A percentile compares a stretch with the other conserved stretches of the same genome.
phyloP scores from a whole-genome alignment of 345 rosid genomes.

The sweet orange (Citrus sinensis) region DVS_A1.0 CM039169.1:22823001-22823500 shows the following conservation, averaged over 20 bases:
- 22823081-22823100: background rate
- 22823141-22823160: background rate
- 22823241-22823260: constrained; percentile 4
- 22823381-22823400: background rate
- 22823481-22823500: constrained; percentile 6
- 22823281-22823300: constrained; percentile 21
- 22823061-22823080: background rate
- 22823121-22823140: background rate
- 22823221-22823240: background rate
- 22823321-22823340: background rate
- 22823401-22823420: constrained; percentile 3
- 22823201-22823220: background rate
- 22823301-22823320: background rate
- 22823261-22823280: constrained; percentile 2
- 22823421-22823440: constrained; percentile 1
- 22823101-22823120: constrained; percentile 2
- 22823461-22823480: constrained; percentile 9
- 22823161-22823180: background rate
- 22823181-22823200: constrained; percentile 1
- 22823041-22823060: background rate
- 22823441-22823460: constrained; percentile 7
- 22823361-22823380: background rate
- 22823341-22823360: background rate
- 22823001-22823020: background rate
- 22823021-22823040: background rate